Base-by-base conservation (phyloP, 148 eudicot genomes). In the Tetragonia tetragonoides region DNA sequence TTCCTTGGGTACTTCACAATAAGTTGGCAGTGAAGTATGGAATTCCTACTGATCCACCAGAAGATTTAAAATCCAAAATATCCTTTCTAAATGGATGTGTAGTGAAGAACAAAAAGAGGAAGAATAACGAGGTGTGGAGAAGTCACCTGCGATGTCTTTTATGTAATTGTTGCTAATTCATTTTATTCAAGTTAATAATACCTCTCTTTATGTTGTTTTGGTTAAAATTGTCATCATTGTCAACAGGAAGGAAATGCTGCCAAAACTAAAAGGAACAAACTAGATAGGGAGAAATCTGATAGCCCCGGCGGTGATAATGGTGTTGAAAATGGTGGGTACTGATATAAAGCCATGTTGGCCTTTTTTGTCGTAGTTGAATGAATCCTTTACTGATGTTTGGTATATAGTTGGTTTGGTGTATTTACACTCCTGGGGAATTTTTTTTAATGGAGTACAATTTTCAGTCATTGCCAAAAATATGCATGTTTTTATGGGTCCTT, bases 1-100 rank as follows among this genome's bases (percentile, higher is more conserved):
- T 83, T 81, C 99, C 99, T 66, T 95, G 99, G 99, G 98, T 95
- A 70, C 77, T 95, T 70, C 99, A 95, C 77, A 87, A 88, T 53
- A 83, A 84, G 71, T 80, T 95, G 87, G 97, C 99, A 47, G 77
- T 75, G 69, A 91, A 86, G 83, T 84, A 91, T 83, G 91, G 92
- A 79, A 88, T 95, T 78, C 77, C 99, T 49, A 89, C 91, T 80
- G 88, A 88, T 81, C 88, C 87, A 80, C 99, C 99, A 8, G 91
- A 90, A 49, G 89, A 85, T 28, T 75, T 95, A 40, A 88, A 81
- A 84, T 79, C 68, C 68, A 87, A 84, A 79, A 24, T 90, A 67
- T 78, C 75, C 21, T 64, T 85, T 59, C 78, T 83, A 65, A 78
- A 90, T 89, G 97, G 98, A 78, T 81, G 81, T 40, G 80, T 92